Evolutionary conservation across 257 asterid genomes (phyloP).

Genomic region (Vinca minor): DNA sequence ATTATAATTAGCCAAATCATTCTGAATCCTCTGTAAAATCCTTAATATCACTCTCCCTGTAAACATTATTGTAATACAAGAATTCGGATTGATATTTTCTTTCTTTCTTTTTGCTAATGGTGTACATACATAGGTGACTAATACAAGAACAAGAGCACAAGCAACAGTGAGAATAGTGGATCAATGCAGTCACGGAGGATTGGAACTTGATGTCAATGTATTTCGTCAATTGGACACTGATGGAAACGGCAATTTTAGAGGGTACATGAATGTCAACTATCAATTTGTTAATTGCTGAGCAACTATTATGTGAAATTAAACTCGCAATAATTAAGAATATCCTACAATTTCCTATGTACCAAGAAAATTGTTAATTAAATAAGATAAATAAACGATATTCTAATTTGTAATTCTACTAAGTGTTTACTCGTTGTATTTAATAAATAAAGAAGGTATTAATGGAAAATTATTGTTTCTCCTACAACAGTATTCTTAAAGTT

Average conservation of each 20-base stretch:
- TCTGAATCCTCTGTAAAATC: too few relatives aligned
- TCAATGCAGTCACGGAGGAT: constrained; percentile 30
- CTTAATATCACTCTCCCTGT: too few relatives aligned
- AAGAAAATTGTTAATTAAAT: background rate
- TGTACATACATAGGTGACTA: constrained; percentile 34
- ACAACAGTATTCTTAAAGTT: too few relatives aligned
- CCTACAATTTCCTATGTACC: background rate
- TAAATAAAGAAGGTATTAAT: too few relatives aligned
- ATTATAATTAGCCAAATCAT: too few relatives aligned
- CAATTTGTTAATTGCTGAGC: constrained; percentile 21
- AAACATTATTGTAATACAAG: background rate
- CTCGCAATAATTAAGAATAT: too few relatives aligned
- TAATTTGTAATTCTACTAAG: too few relatives aligned
- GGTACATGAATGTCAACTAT: constrained; percentile 28
- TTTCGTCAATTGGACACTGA: constrained; percentile 19
- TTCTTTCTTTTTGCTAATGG: too few relatives aligned
- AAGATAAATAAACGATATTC: background rate
- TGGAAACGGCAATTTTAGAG: constrained; percentile 19
- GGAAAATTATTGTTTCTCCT: too few relatives aligned
- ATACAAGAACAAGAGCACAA: constrained; percentile 22
- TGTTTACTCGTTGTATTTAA: too few relatives aligned
- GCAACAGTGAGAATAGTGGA: constrained; percentile 29
- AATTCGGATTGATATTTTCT: too few relatives aligned
- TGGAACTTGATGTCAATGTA: constrained; percentile 25
- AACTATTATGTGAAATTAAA: background rate